These are phyloP conservation scores for Paradendryphiella salina DNA, from an alignment of 2,329 filamentous ascomycete genomes.

Conservation along the genomic window DNA sequence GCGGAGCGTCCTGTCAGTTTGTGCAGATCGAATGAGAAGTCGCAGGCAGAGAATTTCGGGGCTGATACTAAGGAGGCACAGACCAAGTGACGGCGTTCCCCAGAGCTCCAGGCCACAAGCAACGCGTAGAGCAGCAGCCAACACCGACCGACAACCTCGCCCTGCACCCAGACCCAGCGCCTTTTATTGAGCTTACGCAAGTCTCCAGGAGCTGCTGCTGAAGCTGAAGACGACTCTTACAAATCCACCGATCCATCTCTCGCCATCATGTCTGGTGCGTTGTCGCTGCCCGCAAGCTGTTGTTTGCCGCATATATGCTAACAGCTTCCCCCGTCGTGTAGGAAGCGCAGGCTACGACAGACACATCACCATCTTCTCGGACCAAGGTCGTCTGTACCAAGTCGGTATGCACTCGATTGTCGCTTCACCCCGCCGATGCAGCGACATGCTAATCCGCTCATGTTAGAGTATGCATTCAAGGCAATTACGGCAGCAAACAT, in stretches of 20 bases:
- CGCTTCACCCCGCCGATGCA: neutral
- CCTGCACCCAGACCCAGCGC: constrained; percentile 28
- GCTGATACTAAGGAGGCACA: constrained; percentile 25
- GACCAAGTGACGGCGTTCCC: constrained; percentile 25
- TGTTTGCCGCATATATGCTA: constrained; percentile 31
- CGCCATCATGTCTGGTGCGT: constrained; percentile 50
- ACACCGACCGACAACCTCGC: constrained; percentile 28
- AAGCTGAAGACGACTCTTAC: constrained; percentile 32
- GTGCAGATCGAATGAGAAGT: constrained; percentile 42
- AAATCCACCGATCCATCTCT: constrained; percentile 15
- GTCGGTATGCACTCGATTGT: constrained; percentile 70
- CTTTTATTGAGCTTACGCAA: constrained; percentile 33
- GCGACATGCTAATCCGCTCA: constrained; percentile 18
- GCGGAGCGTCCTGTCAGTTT: constrained; percentile 25
- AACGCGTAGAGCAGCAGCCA: constrained; percentile 39
- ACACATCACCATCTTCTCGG: constrained; percentile 99
- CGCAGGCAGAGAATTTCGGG: constrained; percentile 41
- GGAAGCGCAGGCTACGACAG: constrained; percentile 77
- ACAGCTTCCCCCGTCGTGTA: constrained; percentile 32
- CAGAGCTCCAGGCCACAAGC: constrained; percentile 41
- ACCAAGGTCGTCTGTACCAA: constrained; percentile 98
- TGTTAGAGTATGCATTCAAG: constrained; percentile 98
- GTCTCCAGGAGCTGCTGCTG: constrained; percentile 31
- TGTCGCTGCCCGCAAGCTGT: constrained; percentile 19
- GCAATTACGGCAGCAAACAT: constrained; percentile 99